Conservation (phyloP, 306 rosid species). For the Trifolium fragiferum region DNA sequence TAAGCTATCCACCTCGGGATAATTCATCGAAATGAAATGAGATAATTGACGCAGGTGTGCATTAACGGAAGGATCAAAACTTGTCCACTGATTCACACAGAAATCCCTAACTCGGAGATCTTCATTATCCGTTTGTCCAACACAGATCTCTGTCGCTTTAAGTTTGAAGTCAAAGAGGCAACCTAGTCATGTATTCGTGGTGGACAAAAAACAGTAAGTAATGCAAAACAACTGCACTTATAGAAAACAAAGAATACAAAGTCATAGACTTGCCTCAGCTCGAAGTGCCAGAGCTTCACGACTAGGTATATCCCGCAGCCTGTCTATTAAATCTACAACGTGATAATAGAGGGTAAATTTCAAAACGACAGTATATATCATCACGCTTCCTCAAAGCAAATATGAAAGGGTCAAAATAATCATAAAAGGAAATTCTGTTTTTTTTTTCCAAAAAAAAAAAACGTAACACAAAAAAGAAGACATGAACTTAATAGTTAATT, state of each 20-base stretch:
- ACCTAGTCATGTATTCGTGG: conserved; percentile 54
- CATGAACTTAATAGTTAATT: background rate
- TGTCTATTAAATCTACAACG: conserved; percentile 72
- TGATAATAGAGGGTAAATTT: conserved; percentile 33
- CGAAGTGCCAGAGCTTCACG: conserved; percentile 83
- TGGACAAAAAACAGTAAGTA: conserved; percentile 31
- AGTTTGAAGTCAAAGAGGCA: conserved; percentile 66
- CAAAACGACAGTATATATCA: conserved; percentile 17
- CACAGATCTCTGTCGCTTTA: conserved; percentile 62
- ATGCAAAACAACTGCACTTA: conserved; percentile 18
- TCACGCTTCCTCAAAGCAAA: conserved; percentile 14
- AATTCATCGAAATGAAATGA: conserved; percentile 28
- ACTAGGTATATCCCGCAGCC: conserved; percentile 75
- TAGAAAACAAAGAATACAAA: conserved; percentile 12
- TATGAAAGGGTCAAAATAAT: conserved; percentile 7
- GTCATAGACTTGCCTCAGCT: conserved; percentile 70
- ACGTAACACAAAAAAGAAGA: background rate
- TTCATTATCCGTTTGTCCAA: conserved; percentile 70
- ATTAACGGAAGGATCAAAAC: conserved; percentile 30
- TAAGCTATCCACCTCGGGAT: conserved; percentile 20
- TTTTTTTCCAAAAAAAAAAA: background rate
- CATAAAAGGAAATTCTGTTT: background rate
- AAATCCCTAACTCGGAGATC: conserved; percentile 77
- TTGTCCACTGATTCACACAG: conserved; percentile 51
- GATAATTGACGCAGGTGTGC: conserved; percentile 29